Evolutionary conservation across 2,329 filamentous ascomycete species (phyloP).

Genomic region (Alternaria atra): DNA sequence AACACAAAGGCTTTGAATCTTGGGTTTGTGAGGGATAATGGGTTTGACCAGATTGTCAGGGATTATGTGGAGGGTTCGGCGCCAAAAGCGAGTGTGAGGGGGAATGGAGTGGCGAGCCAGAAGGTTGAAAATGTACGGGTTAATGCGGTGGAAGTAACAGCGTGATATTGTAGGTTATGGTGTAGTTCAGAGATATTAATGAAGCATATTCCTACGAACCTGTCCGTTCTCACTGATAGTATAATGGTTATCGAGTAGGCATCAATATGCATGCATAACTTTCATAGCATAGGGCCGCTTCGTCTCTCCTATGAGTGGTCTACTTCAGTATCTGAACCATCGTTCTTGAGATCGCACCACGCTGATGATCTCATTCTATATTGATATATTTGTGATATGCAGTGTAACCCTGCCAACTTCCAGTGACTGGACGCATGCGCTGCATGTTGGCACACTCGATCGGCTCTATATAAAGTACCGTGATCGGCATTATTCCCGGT

Average conservation of each 20-base stretch:
- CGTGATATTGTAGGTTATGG: neutral
- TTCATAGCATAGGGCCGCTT: neutral
- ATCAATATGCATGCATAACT: neutral
- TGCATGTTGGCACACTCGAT: neutral
- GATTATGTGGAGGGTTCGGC: constrained; percentile 40
- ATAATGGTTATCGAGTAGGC: accelerated
- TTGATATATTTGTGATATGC: neutral
- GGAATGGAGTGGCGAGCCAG: neutral
- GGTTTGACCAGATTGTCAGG: constrained; percentile 52
- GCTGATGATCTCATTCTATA: neutral
- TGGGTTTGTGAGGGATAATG: constrained; percentile 57
- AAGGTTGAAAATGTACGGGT: neutral
- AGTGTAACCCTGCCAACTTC: neutral
- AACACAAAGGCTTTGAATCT: constrained; percentile 62
- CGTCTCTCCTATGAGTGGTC: neutral
- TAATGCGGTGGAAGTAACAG: neutral
- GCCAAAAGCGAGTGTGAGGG: neutral
- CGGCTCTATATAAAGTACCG: constrained; percentile 2
- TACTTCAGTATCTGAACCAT: neutral
- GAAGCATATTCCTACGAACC: accelerated
- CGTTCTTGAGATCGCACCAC: neutral
- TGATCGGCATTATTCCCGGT: neutral
- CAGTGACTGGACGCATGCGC: neutral
- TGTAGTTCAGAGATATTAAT: neutral
- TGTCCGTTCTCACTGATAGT: neutral